Base-by-base conservation (phyloP, 176 grass and related monocot genomes). In the Ampelocalamus luodianensis region DNA sequence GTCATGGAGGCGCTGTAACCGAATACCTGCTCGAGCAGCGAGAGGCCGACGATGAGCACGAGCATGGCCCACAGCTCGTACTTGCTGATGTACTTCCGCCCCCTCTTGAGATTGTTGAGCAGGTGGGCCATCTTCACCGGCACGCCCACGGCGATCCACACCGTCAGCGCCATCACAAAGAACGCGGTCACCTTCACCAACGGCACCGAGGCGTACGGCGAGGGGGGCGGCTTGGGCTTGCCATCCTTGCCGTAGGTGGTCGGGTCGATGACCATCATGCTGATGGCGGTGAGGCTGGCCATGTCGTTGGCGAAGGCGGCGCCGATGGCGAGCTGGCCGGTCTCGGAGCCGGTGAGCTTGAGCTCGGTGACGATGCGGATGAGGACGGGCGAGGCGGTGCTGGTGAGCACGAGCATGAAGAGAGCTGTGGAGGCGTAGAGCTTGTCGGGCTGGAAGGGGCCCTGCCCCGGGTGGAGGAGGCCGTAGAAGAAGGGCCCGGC, bases 311-410 rank as follows among this genome's bases (percentile, higher is more conserved):
- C 59, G 75, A 93, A 82, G 18, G 83, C 88, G 16, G 91, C 87
- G 10, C 85, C 89, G 36, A 96, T 89, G 71, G 91, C 94, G 0
- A 93, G 84, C 75, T 90, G 89, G 5, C 94, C 91, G 27, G 69
- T 87, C 65, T 91, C 91, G 7, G 91, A 96, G 6, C 71, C 85
- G 7, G 83, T 84, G 8, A 93, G 86, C 86, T 96, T 93, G 12
- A 96, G 86, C 67, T 96, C 89, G 23, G 93, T 96, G 51, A 88
- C 83, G 44, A 96, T 91, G 62, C 91, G 86, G 70, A 93, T 86
- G 71, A 96, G 86, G 6, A 96, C 81, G 10, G 91, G 94, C 0
- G 91, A 96, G 38, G 91, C 86, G 1, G 89, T 91, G 77, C 82
- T 91, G 53, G 91, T 80, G 63, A 93, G 71, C 39, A 89, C 69